Conservation (phyloP, 352 stramenopile genomes). For the Globisporangium splendens region DNA sequence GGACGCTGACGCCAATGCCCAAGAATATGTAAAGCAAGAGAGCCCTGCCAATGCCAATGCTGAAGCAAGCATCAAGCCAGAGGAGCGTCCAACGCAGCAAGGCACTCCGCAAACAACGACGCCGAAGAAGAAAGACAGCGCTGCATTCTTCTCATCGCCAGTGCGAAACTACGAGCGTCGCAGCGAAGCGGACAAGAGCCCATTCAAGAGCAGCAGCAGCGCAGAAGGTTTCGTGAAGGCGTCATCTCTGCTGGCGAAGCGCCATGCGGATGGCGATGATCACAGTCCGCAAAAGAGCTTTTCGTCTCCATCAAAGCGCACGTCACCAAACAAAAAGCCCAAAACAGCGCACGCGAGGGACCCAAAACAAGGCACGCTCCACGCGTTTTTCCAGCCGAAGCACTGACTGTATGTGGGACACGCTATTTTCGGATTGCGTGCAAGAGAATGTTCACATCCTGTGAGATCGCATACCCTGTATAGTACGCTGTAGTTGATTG, state of each 20-base stretch:
- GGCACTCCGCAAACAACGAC: too few species aligned
- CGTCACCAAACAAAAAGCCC: conserved; percentile 11
- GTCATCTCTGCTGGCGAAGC: conserved; percentile 47
- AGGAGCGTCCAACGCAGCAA: too few species aligned
- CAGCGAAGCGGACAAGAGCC: neutral
- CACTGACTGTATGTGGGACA: neutral
- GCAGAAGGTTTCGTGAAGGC: conserved; percentile 31
- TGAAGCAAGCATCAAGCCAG: too few species aligned
- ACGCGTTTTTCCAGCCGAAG: conserved; percentile 34
- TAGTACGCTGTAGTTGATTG: too few species aligned
- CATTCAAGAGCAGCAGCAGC: neutral
- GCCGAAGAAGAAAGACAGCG: too few species aligned
- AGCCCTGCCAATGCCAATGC: too few species aligned
- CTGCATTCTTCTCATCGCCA: neutral
- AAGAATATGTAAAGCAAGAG: too few species aligned
- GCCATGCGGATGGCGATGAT: neutral
- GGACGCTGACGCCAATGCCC: too few species aligned
- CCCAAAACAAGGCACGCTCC: conserved; percentile 26
- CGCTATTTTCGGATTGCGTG: neutral
- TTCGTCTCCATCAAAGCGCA: neutral
- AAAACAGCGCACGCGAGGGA: neutral
- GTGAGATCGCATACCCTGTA: too few species aligned
- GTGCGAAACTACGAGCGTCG: neutral
- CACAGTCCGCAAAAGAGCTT: neutral
- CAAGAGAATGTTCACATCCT: neutral